A percentile compares a stretch with the other conserved stretches of the same genome.
These are phyloP conservation scores for Yarrowia divulgata DNA, from an alignment of 805 yeast species.

Conservation along the genomic window DNA sequence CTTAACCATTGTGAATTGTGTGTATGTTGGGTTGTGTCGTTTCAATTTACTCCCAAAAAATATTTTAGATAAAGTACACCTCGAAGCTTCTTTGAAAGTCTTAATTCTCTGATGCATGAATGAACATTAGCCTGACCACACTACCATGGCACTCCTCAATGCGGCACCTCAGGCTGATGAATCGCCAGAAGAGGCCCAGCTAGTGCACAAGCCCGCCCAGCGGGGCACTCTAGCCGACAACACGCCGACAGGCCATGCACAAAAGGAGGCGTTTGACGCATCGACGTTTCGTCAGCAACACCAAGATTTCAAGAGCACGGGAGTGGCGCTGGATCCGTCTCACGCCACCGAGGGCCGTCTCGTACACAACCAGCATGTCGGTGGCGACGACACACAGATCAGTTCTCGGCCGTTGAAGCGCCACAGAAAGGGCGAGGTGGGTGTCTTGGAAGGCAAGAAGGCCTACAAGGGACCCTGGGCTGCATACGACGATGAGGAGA, in stretches of 20 bases:
- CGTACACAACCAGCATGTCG: conserved; percentile 6
- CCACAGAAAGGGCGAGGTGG: conserved; percentile 54
- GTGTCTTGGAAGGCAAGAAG: conserved; percentile 53
- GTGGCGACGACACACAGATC: not conserved
- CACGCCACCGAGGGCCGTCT: conserved; percentile 28
- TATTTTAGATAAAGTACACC: conserved; percentile 33
- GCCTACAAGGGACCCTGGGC: conserved; percentile 74
- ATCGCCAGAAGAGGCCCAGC: conserved; percentile 32
- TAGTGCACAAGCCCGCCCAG: conserved; percentile 23
- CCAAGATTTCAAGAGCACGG: conserved; percentile 51
- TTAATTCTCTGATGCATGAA: conserved; percentile 3
- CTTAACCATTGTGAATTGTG: conserved; percentile 9
- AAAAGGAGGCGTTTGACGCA: conserved; percentile 53
- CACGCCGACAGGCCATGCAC: conserved; percentile 48
- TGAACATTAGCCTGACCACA: conserved; percentile 6
- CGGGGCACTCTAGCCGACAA: conserved; percentile 13
- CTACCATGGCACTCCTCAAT: conserved; percentile 36
- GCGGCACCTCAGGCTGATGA: conserved; percentile 28
- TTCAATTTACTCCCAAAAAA: not conserved
- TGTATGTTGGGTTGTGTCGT: not conserved
- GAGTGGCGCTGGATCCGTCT: conserved; percentile 50
- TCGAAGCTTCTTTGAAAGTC: conserved; percentile 33
- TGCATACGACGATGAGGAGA: conserved; percentile 50
- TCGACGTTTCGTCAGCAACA: conserved; percentile 55
- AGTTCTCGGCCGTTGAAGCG: conserved; percentile 45